These are phyloP conservation scores for Phytophthora brassicae DNA, from an alignment of 352 stramenopile genomes.

Conservation along the genomic window DNA sequence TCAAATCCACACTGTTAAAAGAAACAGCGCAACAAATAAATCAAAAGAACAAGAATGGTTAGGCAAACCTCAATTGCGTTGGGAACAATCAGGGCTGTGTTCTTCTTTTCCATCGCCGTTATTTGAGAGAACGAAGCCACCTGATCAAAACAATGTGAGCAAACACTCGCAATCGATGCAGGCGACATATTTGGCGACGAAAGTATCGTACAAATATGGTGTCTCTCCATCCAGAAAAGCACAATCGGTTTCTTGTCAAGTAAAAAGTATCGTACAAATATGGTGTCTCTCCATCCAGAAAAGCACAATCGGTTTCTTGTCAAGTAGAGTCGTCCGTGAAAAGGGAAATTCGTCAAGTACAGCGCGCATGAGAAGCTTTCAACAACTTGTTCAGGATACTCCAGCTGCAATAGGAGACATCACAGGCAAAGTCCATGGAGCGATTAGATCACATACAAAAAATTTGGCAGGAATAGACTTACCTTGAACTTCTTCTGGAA, in stretches of 20 bases:
- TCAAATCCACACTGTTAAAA: neutral
- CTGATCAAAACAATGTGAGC: constrained; percentile 29
- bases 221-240: constrained; percentile 82
- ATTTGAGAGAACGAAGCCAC: constrained; percentile 80
- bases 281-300: constrained; percentile 77
- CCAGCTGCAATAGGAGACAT: constrained; percentile 34
- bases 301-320: constrained; percentile 80
- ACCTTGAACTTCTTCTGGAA: constrained; percentile 88
- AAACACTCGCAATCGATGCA: neutral
- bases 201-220: constrained; percentile 67
- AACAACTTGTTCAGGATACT: constrained; percentile 74
- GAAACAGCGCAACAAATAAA: neutral
- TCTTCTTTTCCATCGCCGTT: constrained; percentile 78
- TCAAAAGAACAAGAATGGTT: neutral
- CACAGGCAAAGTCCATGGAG: constrained; percentile 7
- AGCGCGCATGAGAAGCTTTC: constrained; percentile 84
- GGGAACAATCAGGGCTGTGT: constrained; percentile 81
- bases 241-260: constrained; percentile 65
- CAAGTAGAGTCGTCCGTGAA: constrained; percentile 79
- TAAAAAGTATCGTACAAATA: constrained; percentile 52
- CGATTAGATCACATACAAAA: neutral
- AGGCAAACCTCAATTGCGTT: constrained; percentile 79
- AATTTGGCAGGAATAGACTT: neutral
- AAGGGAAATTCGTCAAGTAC: constrained; percentile 80
- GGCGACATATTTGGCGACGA: neutral